These are phyloP conservation scores for Leccinellum albellum DNA, from an alignment of 768 basidiomycete genomes.

Conservation along the genomic window DNA sequence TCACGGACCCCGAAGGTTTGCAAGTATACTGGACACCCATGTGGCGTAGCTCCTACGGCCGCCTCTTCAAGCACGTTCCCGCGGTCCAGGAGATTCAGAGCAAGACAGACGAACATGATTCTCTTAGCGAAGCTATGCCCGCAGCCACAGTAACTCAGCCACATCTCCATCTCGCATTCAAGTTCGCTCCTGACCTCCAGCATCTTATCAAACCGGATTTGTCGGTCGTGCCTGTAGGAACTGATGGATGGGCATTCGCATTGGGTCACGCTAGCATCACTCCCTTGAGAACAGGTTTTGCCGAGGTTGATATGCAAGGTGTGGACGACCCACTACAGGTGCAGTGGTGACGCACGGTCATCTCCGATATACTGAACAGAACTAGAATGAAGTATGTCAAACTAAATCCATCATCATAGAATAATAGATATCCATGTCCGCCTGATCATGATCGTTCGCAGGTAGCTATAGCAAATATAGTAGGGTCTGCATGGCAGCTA, in stretches of 20 bases:
- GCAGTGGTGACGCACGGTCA: slow-evolving; percentile 45
- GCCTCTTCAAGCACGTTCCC: slow-evolving; percentile 61
- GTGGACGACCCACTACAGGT: slow-evolving; percentile 9
- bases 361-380: neutral
- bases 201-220: slow-evolving; percentile 58
- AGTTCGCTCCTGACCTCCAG: slow-evolving; percentile 72
- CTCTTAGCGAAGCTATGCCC: slow-evolving; percentile 17
- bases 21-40: slow-evolving; percentile 76
- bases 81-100: slow-evolving; percentile 15
- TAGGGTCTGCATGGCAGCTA: slow-evolving; percentile 12
- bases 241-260: slow-evolving; percentile 78
- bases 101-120: slow-evolving; percentile 43
- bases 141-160: slow-evolving; percentile 11
- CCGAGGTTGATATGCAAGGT: slow-evolving; percentile 38
- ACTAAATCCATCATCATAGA: slow-evolving; percentile 6
- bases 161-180: slow-evolving; percentile 54
- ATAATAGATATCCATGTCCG: slow-evolving; percentile 8
- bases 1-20: slow-evolving; percentile 57
- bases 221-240: slow-evolving; percentile 64
- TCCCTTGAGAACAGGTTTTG: slow-evolving; percentile 72
- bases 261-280: slow-evolving; percentile 74
- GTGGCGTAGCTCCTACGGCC: slow-evolving; percentile 83
- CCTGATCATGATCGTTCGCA: neutral
- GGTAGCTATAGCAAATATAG: slow-evolving; percentile 15
- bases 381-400: neutral